A percentile compares a stretch with the other conserved stretches of the same genome.
Conservation (phyloP, 352 stramenopile genomes). For the Phytopythium ostracodes region DNA sequence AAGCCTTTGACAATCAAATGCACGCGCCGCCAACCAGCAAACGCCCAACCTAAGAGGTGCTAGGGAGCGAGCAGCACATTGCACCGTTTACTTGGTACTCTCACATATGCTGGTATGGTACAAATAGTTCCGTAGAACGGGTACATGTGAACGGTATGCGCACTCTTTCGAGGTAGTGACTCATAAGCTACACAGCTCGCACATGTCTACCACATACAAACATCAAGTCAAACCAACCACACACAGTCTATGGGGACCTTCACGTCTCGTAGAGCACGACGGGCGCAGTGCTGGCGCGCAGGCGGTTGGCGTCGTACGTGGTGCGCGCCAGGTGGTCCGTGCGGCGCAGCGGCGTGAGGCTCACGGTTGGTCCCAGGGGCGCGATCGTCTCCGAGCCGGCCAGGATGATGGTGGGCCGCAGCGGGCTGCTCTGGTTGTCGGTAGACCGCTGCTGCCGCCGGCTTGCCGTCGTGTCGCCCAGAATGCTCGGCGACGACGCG, state of each 20-base stretch:
- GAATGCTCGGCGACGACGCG: constrained; percentile 12
- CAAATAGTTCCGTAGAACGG: background rate
- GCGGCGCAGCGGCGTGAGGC: constrained; percentile 12
- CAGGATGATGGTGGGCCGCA: constrained; percentile 33
- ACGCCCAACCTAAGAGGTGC: background rate
- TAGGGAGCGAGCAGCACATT: background rate
- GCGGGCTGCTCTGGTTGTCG: constrained; percentile 9
- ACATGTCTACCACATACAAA: background rate
- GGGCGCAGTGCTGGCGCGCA: constrained; percentile 19
- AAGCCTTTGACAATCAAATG: background rate
- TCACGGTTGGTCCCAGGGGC: background rate
- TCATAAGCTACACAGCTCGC: background rate
- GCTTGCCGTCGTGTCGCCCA: constrained; percentile 25
- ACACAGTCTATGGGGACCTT: background rate
- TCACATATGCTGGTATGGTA: too few species aligned
- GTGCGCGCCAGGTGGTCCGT: constrained; percentile 10
- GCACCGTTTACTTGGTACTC: background rate
- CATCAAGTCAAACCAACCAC: too few species aligned
- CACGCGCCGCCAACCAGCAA: constrained; percentile 2
- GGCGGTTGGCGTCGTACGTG: constrained; percentile 16
- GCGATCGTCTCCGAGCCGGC: constrained; percentile 31
- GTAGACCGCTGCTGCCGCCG: constrained; percentile 22
- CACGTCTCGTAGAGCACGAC: constrained; percentile 27
- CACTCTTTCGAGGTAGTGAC: background rate
- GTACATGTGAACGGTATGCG: background rate